These are phyloP conservation scores for Botryococcus braunii DNA, from an alignment of 163 green algal species.

Conservation along the genomic window DNA sequence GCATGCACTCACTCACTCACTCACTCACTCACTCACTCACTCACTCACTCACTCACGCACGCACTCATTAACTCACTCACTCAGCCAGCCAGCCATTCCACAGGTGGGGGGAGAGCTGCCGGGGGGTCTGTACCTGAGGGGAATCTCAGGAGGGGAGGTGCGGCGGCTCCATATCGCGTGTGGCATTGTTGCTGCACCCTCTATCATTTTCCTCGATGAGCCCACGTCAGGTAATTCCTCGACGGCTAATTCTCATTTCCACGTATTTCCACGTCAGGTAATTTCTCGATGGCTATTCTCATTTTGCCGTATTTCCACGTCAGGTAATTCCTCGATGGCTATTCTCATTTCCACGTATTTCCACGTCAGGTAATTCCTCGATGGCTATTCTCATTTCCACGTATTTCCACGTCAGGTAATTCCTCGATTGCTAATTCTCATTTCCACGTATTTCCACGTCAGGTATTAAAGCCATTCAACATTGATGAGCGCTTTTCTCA, in stretches of 20 bases:
- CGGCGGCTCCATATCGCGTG: conserved; percentile 33
- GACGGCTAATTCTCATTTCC: conserved; percentile 27
- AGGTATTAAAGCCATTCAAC: too few species aligned
- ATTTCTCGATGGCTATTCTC: neutral
- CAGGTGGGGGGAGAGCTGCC: conserved; percentile 39
- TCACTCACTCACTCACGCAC: too few species aligned
- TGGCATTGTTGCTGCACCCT: conserved; percentile 23
- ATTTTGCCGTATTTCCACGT: neutral
- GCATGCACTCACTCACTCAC: too few species aligned
- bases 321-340: neutral
- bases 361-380: neutral
- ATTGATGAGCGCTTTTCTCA: too few species aligned
- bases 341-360: neutral
- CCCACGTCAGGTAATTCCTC: conserved; percentile 9
- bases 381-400: neutral
- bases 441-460: too few species aligned
- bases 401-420: too few species aligned
- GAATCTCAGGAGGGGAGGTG: conserved; percentile 42
- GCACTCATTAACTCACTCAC: too few species aligned
- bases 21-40: too few species aligned
- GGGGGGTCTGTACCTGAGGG: conserved; percentile 33
- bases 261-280: conserved; percentile 30
- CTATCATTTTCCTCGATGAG: conserved; percentile 39
- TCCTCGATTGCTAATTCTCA: too few species aligned
- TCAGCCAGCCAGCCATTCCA: too few species aligned